Conservation (phyloP, 2,329 filamentous ascomycete species). For the Waltergamsia citrina region DNA sequence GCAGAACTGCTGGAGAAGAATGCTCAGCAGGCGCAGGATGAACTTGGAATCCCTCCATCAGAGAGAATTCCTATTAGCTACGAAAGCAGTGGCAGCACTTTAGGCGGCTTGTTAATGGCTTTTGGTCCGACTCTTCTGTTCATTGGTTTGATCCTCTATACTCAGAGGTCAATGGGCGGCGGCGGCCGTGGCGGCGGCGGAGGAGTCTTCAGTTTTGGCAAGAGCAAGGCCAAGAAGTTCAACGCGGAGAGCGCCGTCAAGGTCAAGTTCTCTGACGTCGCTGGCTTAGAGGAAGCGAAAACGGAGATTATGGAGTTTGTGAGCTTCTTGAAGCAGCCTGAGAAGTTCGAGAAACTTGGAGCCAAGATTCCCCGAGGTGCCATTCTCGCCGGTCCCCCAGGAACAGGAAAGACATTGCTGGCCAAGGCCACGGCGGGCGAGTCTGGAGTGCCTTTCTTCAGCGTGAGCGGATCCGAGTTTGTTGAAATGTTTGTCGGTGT, state of each 20-base stretch:
- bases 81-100: slow-evolving; percentile 64
- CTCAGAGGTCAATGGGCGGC: slow-evolving; percentile 65
- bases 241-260: slow-evolving; percentile 95
- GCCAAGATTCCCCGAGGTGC: slow-evolving; percentile 97
- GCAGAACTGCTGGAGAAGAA: slow-evolving; percentile 86
- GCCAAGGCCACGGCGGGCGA: slow-evolving; percentile 97
- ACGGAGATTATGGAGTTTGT: slow-evolving; percentile 99
- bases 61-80: slow-evolving; percentile 93
- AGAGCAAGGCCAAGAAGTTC: slow-evolving; percentile 93
- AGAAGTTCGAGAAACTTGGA: slow-evolving; percentile 84
- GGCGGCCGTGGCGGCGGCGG: slow-evolving; percentile 54
- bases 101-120: slow-evolving; percentile 61
- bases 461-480: slow-evolving; percentile 96
- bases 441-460: slow-evolving; percentile 95
- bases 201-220: slow-evolving; percentile 87
- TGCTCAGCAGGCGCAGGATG: slow-evolving; percentile 78
- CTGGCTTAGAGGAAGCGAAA: slow-evolving; percentile 97
- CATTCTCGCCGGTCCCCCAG: slow-evolving; percentile 92
- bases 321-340: slow-evolving; percentile 88
- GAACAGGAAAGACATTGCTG: slow-evolving; percentile 95
- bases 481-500: slow-evolving; percentile 99
- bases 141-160: slow-evolving; percentile 72
- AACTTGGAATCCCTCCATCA: slow-evolving; percentile 74
- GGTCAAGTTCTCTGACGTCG: slow-evolving; percentile 94
- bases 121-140: slow-evolving; percentile 85